These are phyloP conservation scores for Trichopus zeylanicus DNA, from an alignment of 116 monocot species.

Conservation along the genomic window DNA sequence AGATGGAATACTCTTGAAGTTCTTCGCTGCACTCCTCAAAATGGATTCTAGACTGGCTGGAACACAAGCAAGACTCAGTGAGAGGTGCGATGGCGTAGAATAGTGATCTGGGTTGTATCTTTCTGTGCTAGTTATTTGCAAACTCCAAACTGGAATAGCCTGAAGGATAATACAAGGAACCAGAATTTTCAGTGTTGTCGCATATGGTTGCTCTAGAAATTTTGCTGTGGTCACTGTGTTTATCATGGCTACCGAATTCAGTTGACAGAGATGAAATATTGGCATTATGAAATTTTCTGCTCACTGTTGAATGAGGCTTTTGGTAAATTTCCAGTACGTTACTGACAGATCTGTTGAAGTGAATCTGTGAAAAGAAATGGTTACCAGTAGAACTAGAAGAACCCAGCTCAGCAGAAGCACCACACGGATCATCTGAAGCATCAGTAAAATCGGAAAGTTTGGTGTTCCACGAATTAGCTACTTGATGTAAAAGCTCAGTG, in stretches of 20 bases:
- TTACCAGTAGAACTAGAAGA: background rate
- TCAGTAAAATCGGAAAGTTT: background rate
- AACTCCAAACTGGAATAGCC: background rate
- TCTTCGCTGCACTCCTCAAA: slow-evolving; percentile 18
- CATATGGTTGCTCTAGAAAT: background rate
- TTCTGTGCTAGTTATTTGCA: background rate
- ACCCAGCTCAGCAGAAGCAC: background rate
- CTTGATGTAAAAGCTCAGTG: background rate
- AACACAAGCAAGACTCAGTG: slow-evolving; percentile 4
- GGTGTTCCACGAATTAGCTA: background rate
- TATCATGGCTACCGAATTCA: background rate
- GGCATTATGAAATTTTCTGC: background rate
- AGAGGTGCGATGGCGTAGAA: slow-evolving; percentile 8
- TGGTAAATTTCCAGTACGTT: background rate
- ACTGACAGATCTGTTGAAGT: background rate
- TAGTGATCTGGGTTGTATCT: background rate
- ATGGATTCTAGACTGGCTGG: slow-evolving; percentile 5
- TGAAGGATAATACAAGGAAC: background rate
- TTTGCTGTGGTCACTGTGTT: background rate
- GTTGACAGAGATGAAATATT: background rate
- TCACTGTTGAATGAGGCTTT: background rate
- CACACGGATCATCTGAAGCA: background rate
- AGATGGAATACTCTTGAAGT: slow-evolving; percentile 26
- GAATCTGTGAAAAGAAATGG: background rate
- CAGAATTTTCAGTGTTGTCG: background rate